A percentile compares a stretch with the other conserved stretches of the same genome.
These are phyloP conservation scores for Peronospora tabacina DNA, from an alignment of 352 stramenopile genomes.

Conservation along the genomic window DNA sequence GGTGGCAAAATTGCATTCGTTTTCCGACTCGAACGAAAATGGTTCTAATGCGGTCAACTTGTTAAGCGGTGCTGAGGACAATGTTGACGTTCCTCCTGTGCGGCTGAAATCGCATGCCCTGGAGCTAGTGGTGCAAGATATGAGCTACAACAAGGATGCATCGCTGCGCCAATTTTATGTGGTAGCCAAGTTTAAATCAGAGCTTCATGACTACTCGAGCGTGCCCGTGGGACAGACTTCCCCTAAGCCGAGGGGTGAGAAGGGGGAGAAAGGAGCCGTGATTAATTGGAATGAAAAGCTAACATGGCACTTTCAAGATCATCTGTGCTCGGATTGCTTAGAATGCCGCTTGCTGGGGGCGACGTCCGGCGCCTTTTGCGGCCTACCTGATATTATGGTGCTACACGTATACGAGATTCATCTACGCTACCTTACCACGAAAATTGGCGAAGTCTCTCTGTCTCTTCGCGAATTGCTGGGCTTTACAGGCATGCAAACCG, in stretches of 20 bases:
- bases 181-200: conserved; percentile 80
- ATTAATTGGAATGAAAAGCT: conserved; percentile 73
- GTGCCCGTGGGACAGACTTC: conserved; percentile 70
- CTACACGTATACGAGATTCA: conserved; percentile 81
- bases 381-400: conserved; percentile 71
- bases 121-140: conserved; percentile 57
- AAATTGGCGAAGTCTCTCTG: conserved; percentile 69
- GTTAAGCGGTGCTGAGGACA: conserved; percentile 15
- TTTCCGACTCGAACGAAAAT: conserved; percentile 21
- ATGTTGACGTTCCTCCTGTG: conserved; percentile 16
- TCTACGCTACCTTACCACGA: conserved; percentile 75
- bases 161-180: conserved; percentile 77
- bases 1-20: conserved; percentile 15
- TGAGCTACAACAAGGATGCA: conserved; percentile 68
- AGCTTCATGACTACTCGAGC: conserved; percentile 65
- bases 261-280: conserved; percentile 41
- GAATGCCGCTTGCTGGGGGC: conserved; percentile 60
- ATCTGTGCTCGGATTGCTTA: conserved; percentile 58
- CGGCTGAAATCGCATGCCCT: conserved; percentile 58
- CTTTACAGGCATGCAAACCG: conserved; percentile 60
- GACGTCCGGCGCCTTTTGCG: conserved; percentile 53
- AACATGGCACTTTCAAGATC: conserved; percentile 71
- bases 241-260: conserved; percentile 55
- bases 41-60: conserved; percentile 23
- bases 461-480: conserved; percentile 71